Base-by-base conservation (phyloP, 2,329 filamentous ascomycete species). In the Orbilia blumenaviensis region DNA sequence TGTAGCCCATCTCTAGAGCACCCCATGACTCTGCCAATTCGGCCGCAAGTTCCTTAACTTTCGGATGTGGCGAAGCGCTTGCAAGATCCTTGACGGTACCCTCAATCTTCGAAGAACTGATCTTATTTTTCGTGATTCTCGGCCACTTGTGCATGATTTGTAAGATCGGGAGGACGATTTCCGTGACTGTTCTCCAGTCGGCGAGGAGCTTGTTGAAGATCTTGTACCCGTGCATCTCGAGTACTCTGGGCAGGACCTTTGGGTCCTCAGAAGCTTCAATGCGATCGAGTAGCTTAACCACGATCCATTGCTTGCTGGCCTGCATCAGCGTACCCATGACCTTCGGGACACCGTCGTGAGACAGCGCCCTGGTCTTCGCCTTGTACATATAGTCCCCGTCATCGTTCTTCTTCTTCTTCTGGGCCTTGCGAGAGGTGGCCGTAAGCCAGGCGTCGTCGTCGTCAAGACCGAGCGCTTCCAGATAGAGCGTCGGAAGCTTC, bases 261-360 rank as follows among this genome's bases (percentile, higher is more conserved):
- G 97, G 93, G 79, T 97, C 93, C 56, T 94, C 88, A 81, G 91
- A 94, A 42, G 88, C 88, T 83, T 97, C 92, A 77, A 99, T 93
- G 62, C 95, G 94, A 79, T 90, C 88, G 74, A 99, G 88, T 68
- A 99, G 86, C 84, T 98, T 98, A 84, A 97, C 93, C 1, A 92
- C 93, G 83, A 99, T 97, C 95, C 95, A 99, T 84, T 97, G 97
- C 86, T 99, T 95, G 84, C 97, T 96, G 86, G 93, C 97, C 83
- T 97, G 94, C 89, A 97, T 94, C 73, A 99, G 88, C 63, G 93
- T 91, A 23, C 94, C 94, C 93, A 97, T 97, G 83, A 97, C 93
- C 84, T 96, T 96, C 80, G 91, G 92, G 77, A 96, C 93, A 78
- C 91, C 92, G 80, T 95, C 92, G n/a, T 75, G 64, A 78, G 93